Conservation (phyloP, 2,329 filamentous ascomycete species). For the Rhexocercosporidium sp. region DNA sequence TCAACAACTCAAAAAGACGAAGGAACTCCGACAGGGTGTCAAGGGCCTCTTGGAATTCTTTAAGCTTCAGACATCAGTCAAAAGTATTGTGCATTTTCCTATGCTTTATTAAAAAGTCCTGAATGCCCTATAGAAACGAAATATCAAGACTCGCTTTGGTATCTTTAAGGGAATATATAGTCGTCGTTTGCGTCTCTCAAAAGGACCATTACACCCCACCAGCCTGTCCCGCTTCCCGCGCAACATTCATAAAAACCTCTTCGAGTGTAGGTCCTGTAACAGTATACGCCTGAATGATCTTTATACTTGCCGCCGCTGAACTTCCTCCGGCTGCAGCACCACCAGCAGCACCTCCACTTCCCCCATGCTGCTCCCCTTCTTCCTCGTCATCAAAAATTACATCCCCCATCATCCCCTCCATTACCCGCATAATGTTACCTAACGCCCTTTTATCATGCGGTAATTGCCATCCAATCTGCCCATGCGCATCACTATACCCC, state of each 20-base stretch:
- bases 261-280: conserved; percentile 37
- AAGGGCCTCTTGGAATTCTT: no score
- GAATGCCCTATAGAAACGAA: no score
- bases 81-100: no score
- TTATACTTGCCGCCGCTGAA: conserved; percentile 9
- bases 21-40: no score
- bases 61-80: no score
- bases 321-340: conserved; percentile 19
- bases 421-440: conserved; percentile 34
- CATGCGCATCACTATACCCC: conserved; percentile 33
- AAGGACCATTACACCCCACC: conserved; percentile 13
- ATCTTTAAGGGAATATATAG: neutral
- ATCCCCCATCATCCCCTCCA: conserved; percentile 36
- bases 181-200: neutral
- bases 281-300: conserved; percentile 33
- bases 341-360: neutral
- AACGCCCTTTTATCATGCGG: conserved; percentile 31
- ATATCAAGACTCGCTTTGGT: neutral
- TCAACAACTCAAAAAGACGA: no score
- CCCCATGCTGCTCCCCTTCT: conserved; percentile 6
- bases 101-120: no score
- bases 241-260: conserved; percentile 41
- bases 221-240: conserved; percentile 30
- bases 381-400: conserved; percentile 21
- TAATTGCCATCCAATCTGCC: conserved; percentile 34